These are phyloP conservation scores for Protomyces inouyei DNA, from an alignment of 1,139 yeast genomes.

Conservation along the genomic window DNA sequence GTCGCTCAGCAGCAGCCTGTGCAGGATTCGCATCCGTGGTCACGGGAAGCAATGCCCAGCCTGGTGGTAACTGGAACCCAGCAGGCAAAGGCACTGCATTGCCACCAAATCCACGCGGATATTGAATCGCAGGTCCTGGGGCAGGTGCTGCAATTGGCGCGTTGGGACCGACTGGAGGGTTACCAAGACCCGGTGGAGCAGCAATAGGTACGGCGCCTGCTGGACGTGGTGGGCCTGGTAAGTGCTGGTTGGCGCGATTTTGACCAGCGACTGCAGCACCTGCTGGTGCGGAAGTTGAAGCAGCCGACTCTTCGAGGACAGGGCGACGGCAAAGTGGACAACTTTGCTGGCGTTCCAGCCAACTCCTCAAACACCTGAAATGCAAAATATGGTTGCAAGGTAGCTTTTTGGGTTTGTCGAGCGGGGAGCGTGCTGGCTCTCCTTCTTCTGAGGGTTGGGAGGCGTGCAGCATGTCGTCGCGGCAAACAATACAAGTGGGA, in stretches of 20 bases:
- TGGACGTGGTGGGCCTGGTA: background rate
- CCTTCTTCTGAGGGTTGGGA: slow-evolving; percentile 34
- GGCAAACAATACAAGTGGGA: slow-evolving; percentile 73
- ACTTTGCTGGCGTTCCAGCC: slow-evolving; percentile 86
- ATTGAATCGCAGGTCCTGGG: background rate
- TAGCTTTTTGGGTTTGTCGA: slow-evolving; percentile 67
- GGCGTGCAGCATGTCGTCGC: slow-evolving; percentile 64
- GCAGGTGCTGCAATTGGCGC: background rate
- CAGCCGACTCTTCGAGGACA: slow-evolving; percentile 43
- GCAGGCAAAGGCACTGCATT: slow-evolving; percentile 28
- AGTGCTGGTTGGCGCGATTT: background rate
- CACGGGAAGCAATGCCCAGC: slow-evolving; percentile 33
- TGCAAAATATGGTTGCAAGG: slow-evolving; percentile 86
- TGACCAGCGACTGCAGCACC: background rate
- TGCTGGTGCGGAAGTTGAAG: background rate
- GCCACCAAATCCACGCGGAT: slow-evolving; percentile 2
- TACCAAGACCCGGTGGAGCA: background rate
- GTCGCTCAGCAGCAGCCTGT: background rate
- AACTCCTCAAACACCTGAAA: slow-evolving; percentile 80
- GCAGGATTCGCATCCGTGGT: background rate
- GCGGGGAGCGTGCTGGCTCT: slow-evolving; percentile 35
- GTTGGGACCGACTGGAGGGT: background rate
- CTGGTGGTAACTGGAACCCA: slow-evolving; percentile 32
- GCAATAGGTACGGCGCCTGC: background rate
- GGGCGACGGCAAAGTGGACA: slow-evolving; percentile 70